Percentiles rank a stretch among this genome's conserved stretches.
Conservation (phyloP, 495 filamentous ascomycete species). For the Trichoderma gamsii region DNA sequence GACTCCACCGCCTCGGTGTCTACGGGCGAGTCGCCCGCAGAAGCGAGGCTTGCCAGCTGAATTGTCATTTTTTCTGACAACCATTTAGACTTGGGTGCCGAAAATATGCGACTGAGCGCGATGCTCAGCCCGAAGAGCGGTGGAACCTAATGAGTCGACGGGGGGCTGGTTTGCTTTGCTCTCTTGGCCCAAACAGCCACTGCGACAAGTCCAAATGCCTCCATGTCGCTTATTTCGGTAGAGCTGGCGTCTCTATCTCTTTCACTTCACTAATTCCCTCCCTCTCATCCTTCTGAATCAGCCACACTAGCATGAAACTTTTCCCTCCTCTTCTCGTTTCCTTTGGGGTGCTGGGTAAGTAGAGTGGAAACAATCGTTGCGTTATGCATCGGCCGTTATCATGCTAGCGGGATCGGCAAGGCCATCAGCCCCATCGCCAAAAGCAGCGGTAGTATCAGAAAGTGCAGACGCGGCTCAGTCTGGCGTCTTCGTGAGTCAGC, state of each 20-base stretch:
- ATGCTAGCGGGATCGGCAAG: not conserved
- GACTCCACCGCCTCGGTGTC: not conserved
- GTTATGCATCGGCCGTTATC: not conserved
- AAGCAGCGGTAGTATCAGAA: not conserved
- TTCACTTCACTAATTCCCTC: not conserved
- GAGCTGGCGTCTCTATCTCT: not conserved
- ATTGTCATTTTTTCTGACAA: not conserved
- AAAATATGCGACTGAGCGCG: slow-evolving; percentile 26
- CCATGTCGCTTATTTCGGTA: not conserved
- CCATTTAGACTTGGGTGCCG: not conserved
- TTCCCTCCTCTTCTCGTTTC: not conserved
- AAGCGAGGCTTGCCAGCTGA: slow-evolving; percentile 5
- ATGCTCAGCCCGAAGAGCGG: slow-evolving; percentile 53
- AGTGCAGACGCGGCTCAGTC: not conserved
- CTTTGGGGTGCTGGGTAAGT: not conserved
- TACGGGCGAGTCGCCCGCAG: not conserved
- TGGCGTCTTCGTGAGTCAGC: not conserved
- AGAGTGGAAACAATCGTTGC: not conserved
- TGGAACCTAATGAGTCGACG: not conserved
- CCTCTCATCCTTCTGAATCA: not conserved
- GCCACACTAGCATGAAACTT: not conserved
- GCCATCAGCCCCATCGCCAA: not conserved
- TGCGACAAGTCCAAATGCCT: not conserved
- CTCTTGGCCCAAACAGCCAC: not conserved
- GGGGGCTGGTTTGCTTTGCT: slow-evolving; percentile 31